phyloP scores from a whole-genome alignment of 1,139 yeast species.

The Blastobotrys petasosporus region DNA sequence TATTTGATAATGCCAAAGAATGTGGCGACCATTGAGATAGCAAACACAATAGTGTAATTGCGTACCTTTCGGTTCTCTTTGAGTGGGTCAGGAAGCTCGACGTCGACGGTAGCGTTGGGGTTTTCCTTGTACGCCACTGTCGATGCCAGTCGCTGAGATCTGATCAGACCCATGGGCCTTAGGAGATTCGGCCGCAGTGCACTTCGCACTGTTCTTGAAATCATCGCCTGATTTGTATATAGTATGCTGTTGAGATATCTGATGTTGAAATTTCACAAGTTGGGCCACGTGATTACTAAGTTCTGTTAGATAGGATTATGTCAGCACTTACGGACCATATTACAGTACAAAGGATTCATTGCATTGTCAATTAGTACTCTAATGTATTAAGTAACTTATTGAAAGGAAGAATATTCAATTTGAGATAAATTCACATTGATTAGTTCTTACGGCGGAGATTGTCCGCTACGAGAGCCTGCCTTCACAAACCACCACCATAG shows the following conservation, averaged over 20 bases:
- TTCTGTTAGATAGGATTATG: too few species aligned
- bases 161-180: neutral
- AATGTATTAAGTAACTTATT: too few species aligned
- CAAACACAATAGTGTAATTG: slow-evolving; percentile 53
- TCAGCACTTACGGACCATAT: too few species aligned
- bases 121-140: slow-evolving; percentile 8
- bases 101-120: slow-evolving; percentile 30
- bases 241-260: neutral
- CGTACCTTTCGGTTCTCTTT: slow-evolving; percentile 48
- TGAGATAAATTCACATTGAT: too few species aligned
- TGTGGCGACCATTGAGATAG: slow-evolving; percentile 57
- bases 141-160: neutral
- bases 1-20: slow-evolving; percentile 78
- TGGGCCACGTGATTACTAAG: too few species aligned
- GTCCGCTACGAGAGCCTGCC: too few species aligned
- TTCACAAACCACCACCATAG: too few species aligned
- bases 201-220: too few species aligned
- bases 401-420: too few species aligned
- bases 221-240: neutral
- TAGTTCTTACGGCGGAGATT: too few species aligned
- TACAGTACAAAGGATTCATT: too few species aligned
- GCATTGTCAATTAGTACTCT: too few species aligned
- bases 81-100: slow-evolving; percentile 55
- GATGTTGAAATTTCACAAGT: neutral
- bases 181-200: neutral